Evolutionary conservation across 768 basidiomycete species (phyloP).

Genomic region (Lepiota subincarnata): DNA sequence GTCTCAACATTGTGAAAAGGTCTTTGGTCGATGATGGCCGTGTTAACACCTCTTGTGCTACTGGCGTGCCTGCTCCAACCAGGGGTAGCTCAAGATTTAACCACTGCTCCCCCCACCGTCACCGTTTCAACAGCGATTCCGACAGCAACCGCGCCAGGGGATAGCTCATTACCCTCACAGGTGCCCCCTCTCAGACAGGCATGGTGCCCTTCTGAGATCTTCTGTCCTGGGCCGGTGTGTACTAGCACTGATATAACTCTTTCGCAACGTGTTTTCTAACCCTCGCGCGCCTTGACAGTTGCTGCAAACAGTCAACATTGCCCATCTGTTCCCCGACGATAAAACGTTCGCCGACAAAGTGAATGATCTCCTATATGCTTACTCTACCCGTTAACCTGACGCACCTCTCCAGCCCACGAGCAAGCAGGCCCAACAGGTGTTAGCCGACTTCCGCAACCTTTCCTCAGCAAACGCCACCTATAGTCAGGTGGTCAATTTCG

Average conservation of each 20-base stretch:
- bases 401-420: constrained; percentile 58
- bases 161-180: constrained; percentile 59
- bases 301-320: constrained; percentile 83
- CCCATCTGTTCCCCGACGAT: constrained; percentile 67
- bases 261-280: constrained; percentile 9
- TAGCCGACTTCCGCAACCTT: constrained; percentile 62
- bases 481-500: constrained; percentile 61
- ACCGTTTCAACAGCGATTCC: constrained; percentile 60
- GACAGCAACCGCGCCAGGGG: constrained; percentile 53
- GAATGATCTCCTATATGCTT: constrained; percentile 7
- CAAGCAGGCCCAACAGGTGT: constrained; percentile 58
- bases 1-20: background rate
- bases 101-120: constrained; percentile 23
- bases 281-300: constrained; percentile 39
- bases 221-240: constrained; percentile 74
- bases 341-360: constrained; percentile 87
- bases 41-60: background rate
- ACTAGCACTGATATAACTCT: background rate
- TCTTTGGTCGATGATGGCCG: background rate
- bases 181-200: constrained; percentile 57
- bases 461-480: constrained; percentile 47
- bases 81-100: constrained; percentile 5
- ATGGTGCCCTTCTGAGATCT: constrained; percentile 76
- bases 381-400: background rate
- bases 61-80: constrained; percentile 4